Evolutionary conservation across 2,329 filamentous ascomycete species (phyloP).

Genomic region (Dothideomycetes sp.): DNA sequence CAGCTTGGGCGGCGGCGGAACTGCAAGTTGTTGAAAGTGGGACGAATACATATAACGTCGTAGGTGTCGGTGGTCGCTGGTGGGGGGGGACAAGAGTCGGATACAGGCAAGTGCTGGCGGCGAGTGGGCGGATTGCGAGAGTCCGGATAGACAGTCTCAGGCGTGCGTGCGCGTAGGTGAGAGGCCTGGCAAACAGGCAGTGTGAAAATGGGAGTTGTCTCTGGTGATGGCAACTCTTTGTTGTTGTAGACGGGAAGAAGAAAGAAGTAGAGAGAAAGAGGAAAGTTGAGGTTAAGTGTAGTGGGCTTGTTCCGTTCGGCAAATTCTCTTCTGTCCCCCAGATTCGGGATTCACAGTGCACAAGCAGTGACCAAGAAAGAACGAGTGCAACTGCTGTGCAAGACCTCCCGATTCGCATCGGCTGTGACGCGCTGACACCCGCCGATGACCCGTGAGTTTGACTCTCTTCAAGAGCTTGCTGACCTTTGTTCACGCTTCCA

Average conservation of each 20-base stretch:
- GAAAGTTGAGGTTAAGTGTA: not conserved
- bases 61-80: constrained; percentile 14
- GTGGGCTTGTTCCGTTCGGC: no score
- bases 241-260: constrained; percentile 1
- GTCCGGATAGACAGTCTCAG: constrained; percentile 7
- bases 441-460: no score
- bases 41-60: constrained; percentile 93
- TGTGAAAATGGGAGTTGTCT: not conserved
- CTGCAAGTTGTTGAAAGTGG: constrained; percentile 88
- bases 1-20: constrained; percentile 90
- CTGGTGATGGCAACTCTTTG: constrained; percentile 2
- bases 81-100: constrained; percentile 10
- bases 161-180: not conserved
- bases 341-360: no score
- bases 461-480: no score
- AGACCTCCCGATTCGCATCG: no score
- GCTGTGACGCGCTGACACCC: no score
- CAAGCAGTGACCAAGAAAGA: no score
- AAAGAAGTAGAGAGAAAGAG: not conserved
- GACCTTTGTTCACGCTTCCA: no score
- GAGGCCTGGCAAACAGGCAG: constrained; percentile 10
- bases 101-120: constrained; percentile 4
- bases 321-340: no score
- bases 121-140: constrained; percentile 2
- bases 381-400: no score